Percentiles rank a stretch among this genome's conserved stretches.
phyloP scores from a whole-genome alignment of 2,329 filamentous ascomycete genomes.

The Xylaria sp. region DNA sequence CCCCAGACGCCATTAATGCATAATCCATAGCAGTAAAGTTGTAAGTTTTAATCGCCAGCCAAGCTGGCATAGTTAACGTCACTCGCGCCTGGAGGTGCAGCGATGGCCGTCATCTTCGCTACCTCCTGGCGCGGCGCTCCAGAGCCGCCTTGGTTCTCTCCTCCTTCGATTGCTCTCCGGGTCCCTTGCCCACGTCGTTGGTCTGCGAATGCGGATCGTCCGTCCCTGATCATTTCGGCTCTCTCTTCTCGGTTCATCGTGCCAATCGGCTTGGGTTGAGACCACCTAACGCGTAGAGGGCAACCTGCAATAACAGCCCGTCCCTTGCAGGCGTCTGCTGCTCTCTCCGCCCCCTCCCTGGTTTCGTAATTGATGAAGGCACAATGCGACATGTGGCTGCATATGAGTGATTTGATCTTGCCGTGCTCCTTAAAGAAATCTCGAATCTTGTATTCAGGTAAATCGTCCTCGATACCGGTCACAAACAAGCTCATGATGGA shows the following conservation, averaged over 20 bases:
- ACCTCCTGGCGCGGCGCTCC: conserved; percentile 46
- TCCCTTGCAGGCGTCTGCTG: conserved; percentile 85
- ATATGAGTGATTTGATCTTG: conserved; percentile 90
- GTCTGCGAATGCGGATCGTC: conserved; percentile 65
- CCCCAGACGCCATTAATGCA: conserved; percentile 50
- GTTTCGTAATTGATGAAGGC: conserved; percentile 96
- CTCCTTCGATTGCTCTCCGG: conserved; percentile 50
- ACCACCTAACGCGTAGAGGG: conserved; percentile 90
- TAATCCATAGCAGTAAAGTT: conserved; percentile 9
- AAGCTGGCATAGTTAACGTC: conserved; percentile 88
- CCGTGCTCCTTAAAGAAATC: conserved; percentile 91
- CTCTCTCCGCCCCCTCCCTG: conserved; percentile 84
- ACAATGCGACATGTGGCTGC: conserved; percentile 96
- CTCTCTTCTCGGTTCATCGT: conserved; percentile 90
- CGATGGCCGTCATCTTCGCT: conserved; percentile 62
- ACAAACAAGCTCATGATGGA: conserved; percentile 95
- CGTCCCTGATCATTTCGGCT: conserved; percentile 82
- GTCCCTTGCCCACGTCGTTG: conserved; percentile 55
- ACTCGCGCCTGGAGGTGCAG: conserved; percentile 81
- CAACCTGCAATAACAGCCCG: conserved; percentile 91
- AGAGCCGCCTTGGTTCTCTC: conserved; percentile 45
- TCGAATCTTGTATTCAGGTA: conserved; percentile 91
- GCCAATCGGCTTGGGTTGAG: conserved; percentile 89
- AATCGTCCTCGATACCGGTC: conserved; percentile 94
- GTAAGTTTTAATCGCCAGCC: conserved; percentile 73